phyloP scores from a whole-genome alignment of 1,284 basidiomycete genomes.

The Xerocomus amazonicus region DNA sequence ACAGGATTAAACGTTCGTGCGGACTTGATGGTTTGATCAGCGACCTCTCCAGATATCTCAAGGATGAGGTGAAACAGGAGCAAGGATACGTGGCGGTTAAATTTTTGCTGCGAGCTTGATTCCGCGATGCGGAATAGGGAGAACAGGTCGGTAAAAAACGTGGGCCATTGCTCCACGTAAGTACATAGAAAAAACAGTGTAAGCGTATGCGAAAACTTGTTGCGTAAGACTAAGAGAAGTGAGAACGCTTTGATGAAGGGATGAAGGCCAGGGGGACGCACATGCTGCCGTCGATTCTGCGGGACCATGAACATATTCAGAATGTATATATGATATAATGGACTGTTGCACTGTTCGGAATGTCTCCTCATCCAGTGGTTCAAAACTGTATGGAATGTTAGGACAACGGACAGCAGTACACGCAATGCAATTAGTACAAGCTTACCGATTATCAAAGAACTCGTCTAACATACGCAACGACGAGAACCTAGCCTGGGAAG shows the following conservation, averaged over 20 bases:
- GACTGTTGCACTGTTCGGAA: constrained; percentile 69
- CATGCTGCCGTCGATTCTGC: constrained; percentile 74
- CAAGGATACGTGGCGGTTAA: constrained; percentile 79
- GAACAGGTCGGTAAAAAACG: constrained; percentile 79
- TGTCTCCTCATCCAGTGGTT: constrained; percentile 63
- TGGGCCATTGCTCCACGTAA: constrained; percentile 80
- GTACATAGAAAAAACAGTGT: constrained; percentile 92
- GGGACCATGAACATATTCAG: constrained; percentile 73
- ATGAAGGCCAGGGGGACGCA: constrained; percentile 38
- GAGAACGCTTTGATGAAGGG: constrained; percentile 9
- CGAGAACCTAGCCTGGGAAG: constrained; percentile 77
- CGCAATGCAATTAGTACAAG: constrained; percentile 12
- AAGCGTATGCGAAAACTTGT: constrained; percentile 98
- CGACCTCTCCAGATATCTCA: constrained; percentile 90
- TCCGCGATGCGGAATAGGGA: constrained; percentile 63
- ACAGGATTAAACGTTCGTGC: constrained; percentile 68
- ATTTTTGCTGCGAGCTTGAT: constrained; percentile 51
- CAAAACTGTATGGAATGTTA: constrained; percentile 47
- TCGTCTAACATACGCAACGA: constrained; percentile 83
- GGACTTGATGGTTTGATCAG: constrained; percentile 85
- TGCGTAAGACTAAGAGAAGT: constrained; percentile 68
- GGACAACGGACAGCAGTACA: neutral
- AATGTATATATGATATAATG: constrained; percentile 70
- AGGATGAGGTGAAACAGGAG: constrained; percentile 85
- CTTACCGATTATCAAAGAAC: constrained; percentile 81